Conservation (phyloP, 2,329 filamentous ascomycete species). For the Claviceps africana region DNA sequence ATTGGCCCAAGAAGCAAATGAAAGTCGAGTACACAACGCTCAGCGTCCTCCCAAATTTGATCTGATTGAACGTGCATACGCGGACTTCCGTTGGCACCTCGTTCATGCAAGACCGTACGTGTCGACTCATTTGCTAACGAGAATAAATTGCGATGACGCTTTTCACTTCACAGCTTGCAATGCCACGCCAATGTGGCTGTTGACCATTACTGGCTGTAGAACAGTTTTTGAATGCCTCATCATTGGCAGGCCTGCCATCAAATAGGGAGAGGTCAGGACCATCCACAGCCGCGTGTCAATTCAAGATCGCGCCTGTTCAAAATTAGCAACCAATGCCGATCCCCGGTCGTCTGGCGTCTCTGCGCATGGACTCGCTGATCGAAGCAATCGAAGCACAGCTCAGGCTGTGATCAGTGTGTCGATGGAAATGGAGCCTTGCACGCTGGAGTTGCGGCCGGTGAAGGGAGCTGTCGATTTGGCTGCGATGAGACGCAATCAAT, state of each 20-base stretch:
- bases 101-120: neutral
- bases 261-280: neutral
- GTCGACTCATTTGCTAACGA: neutral
- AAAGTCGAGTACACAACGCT: neutral
- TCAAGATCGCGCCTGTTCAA: neutral
- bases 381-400: neutral
- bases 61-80: neutral
- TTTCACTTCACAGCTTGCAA: neutral
- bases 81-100: neutral
- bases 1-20: neutral
- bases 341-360: neutral
- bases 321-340: neutral
- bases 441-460: neutral
- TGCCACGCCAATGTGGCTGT: neutral
- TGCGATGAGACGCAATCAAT: neutral
- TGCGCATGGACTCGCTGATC: neutral
- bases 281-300: neutral
- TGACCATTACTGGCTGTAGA: neutral
- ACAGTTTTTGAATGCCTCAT: neutral
- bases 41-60: neutral
- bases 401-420: neutral
- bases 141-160: neutral
- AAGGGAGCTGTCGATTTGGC: neutral
- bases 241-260: neutral
- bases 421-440: neutral